Evolutionary conservation across 2,329 filamentous ascomycete species (phyloP).

Genomic region (Pseudogymnoascus sp.): DNA sequence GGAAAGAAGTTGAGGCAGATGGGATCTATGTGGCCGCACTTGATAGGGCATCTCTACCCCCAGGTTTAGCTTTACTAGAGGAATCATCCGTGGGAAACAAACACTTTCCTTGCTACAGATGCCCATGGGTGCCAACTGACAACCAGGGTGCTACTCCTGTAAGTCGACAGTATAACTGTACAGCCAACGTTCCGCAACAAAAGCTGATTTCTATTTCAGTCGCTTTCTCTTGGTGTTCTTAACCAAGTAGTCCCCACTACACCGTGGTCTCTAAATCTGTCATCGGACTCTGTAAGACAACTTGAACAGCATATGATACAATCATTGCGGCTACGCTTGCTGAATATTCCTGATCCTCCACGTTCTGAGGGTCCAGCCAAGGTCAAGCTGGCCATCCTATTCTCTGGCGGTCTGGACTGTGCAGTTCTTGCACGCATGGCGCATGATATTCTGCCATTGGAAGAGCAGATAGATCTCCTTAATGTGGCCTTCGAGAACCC

Average conservation of each 20-base stretch:
- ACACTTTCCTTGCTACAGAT: conserved; percentile 8
- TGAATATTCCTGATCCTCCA: conserved; percentile 55
- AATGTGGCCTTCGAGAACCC: conserved; percentile 98
- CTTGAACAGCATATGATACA: conserved; percentile 48
- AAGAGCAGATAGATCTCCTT: conserved; percentile 73
- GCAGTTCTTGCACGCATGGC: conserved; percentile 74
- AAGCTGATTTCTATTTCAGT: conserved; percentile 9
- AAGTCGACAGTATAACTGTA: conserved; percentile 14
- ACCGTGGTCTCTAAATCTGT: conserved; percentile 26
- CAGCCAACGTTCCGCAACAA: not conserved
- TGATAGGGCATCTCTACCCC: not conserved
- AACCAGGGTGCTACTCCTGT: conserved; percentile 10
- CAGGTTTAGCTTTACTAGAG: not conserved
- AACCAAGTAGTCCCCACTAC: conserved; percentile 32
- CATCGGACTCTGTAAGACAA: conserved; percentile 43
- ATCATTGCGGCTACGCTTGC: conserved; percentile 57
- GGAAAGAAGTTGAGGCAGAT: conserved; percentile 77
- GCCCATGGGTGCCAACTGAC: conserved; percentile 9
- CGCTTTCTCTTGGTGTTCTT: conserved; percentile 22
- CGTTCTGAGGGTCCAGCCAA: conserved; percentile 26
- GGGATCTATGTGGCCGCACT: conserved; percentile 54
- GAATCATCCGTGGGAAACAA: conserved; percentile 3
- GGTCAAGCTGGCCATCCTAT: conserved; percentile 67
- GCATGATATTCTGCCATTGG: conserved; percentile 63
- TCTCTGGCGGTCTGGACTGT: conserved; percentile 92